Base-by-base conservation (phyloP, 1,284 basidiomycete genomes). In the Inonotus hispidus region DNA sequence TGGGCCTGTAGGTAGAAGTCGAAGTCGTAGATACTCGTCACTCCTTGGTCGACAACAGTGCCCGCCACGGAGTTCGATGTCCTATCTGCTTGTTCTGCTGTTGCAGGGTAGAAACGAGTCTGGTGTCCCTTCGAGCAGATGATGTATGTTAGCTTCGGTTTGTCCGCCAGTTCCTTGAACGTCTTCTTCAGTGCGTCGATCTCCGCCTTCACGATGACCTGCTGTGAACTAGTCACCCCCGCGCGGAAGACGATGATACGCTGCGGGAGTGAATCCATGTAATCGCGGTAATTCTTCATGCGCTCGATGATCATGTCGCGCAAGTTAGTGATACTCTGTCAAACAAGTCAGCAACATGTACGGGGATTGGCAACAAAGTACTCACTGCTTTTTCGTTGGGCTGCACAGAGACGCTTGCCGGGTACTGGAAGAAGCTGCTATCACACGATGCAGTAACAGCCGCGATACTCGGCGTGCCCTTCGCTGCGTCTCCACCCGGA, bases 91-190 rank as follows among this genome's bases (percentile, higher is more conserved):
- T 60, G 16, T 29, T 61, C 16, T 16, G 38, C 23, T 60, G 60
- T 1, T 10, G 46, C 81, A 0, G 88, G 77, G 70, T 77, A 87
- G 69, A 86, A 83, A 47, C 83, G 81, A 0, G 88, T 84, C 67
- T 92, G 82, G 68, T 93, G 90, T 0, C 90, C 81, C 71, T 92
- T 92, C 8, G 88, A 87, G 68, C 88, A 91, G 58, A 92, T 79
- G 63, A 88, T 75, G 67, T 91, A 88, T 10, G 85, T 84, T 11
- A 93, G 68, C 47, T 78, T 76, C 0, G 89, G 90, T 19, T 71
- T 70, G 68, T 89, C 70, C 19, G 71, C 76, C 46, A 88, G 72
- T 59, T 75, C 79, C 66, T 77, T 73, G 73, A 87, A 87, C 0
- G 88, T 83, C 1, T 76, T 73, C 5, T 77, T 68, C 23, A 90